These are phyloP conservation scores for Jackrogersella multiformis DNA, from an alignment of 495 filamentous ascomycete genomes.

Conservation along the genomic window DNA sequence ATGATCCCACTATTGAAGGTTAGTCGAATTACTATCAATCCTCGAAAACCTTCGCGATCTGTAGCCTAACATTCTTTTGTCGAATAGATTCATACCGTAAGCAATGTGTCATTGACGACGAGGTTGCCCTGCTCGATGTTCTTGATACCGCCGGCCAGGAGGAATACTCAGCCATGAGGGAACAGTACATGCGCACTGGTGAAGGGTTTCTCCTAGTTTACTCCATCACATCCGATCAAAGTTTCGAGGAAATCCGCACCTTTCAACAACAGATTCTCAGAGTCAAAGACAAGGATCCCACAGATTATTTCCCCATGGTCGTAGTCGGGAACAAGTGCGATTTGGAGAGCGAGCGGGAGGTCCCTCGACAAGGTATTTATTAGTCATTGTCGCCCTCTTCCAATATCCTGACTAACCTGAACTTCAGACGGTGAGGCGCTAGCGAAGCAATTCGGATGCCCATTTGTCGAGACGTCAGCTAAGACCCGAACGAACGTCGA, in stretches of 20 bases:
- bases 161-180: constrained; percentile 98
- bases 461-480: constrained; percentile 98
- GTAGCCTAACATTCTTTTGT: constrained; percentile 14
- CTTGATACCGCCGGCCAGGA: constrained; percentile 98
- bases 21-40: constrained; percentile 43
- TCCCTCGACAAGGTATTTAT: constrained; percentile 82
- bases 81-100: constrained; percentile 95
- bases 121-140: constrained; percentile 95
- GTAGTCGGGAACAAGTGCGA: constrained; percentile 99
- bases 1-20: constrained; percentile 99
- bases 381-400: constrained; percentile 27
- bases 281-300: constrained; percentile 86
- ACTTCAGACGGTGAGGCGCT: constrained; percentile 85
- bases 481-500: constrained; percentile 99
- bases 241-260: constrained; percentile 96
- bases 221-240: constrained; percentile 96
- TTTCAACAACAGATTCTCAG: constrained; percentile 98
- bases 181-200: constrained; percentile 99
- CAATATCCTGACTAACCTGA: constrained; percentile 8
- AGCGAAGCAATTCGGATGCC: constrained; percentile 88
- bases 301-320: constrained; percentile 97
- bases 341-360: constrained; percentile 89
- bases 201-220: constrained; percentile 98
- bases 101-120: constrained; percentile 98
- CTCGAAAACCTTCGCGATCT: background rate